phyloP scores from a whole-genome alignment of 805 yeast species.

The Starmera amethionina region DNA sequence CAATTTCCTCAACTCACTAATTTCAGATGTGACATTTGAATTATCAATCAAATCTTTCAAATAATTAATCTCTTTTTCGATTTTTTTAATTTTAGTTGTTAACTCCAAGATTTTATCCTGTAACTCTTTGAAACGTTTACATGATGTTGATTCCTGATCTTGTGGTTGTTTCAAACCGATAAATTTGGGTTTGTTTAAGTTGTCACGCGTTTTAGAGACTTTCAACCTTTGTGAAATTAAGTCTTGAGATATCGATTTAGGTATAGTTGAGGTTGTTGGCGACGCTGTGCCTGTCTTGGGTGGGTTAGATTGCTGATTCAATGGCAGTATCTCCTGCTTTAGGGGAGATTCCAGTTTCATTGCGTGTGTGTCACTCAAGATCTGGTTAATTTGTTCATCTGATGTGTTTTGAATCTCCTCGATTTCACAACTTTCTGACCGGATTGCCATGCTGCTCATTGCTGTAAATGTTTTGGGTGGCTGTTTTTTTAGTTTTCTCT shows the following conservation, averaged over 20 bases:
- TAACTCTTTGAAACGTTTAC: conserved; percentile 15
- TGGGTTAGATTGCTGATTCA: not conserved
- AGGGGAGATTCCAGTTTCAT: conserved; percentile 2
- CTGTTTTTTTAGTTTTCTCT: too few species aligned
- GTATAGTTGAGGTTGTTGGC: conserved; percentile 1
- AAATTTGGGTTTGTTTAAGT: conserved; percentile 14
- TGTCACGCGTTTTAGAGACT: conserved; percentile 19
- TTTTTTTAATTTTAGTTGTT: conserved; percentile 23
- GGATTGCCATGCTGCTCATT: not conserved
- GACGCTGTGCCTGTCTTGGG: not conserved
- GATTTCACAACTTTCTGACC: not conserved
- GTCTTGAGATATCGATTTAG: conserved; percentile 20
- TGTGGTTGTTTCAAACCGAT: conserved; percentile 14
- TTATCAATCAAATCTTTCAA: conserved; percentile 23
- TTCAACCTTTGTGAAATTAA: conserved; percentile 13
- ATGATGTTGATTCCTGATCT: conserved; percentile 4
- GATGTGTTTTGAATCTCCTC: not conserved
- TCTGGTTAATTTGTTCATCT: conserved; percentile 19
- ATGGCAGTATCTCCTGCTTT: conserved; percentile 1
- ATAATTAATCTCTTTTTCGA: conserved; percentile 29
- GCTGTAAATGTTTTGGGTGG: too few species aligned
- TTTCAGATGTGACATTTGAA: conserved; percentile 26
- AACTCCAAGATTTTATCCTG: conserved; percentile 24
- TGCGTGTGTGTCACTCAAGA: conserved; percentile 16
- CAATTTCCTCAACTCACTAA: conserved; percentile 25